Evolutionary conservation across 148 eudicot species (phyloP), one percentile per base, ranked within the genome.

Genomic region (Nepenthes gracilis): DNA sequence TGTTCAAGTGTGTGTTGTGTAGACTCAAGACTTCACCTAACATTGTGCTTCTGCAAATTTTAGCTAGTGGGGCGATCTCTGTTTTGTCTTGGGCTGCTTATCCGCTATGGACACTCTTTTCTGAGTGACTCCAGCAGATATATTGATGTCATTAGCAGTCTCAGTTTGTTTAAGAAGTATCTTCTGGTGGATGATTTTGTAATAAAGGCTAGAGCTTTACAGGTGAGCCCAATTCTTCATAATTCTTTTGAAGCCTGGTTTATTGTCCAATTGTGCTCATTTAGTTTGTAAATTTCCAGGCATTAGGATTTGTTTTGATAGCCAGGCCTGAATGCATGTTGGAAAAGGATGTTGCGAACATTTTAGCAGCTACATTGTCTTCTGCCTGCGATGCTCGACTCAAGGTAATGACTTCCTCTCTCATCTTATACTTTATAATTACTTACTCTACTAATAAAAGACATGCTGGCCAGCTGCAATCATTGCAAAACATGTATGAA

Each of bases 271-370:
- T 15, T 11, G 36, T 63, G 40, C 73, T 77, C 34, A 73, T 67
- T 40, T 47, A 11, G 54, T 47, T 61, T 64, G 61, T 58, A 53
- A 66, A 47, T 67, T 59, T 68, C 61, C 75, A 93, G 98, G 98
- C 98, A 64, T 71, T 93, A 62, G 98, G 98, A 12, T 83, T 84
- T 73, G 77, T 93, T 57, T 78, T 93, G 58, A 89, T 93, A 74
- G 98, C 98, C 59, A 71, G 81, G 74, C 98, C 98, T 55, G 96
- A 84, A 78, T 86, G 59, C 67, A 93, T 93, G 98, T 71, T 93
- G 79, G 95, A 84, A 64, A 82, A 81, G 75, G 96, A 88, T 66
- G 78, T 86, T 33, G 78, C 81, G 50, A 79, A 76, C 54, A 82
- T 93, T 56, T 54, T 93, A 36, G 83, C 75, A 68, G 94, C 83